phyloP scores from a whole-genome alignment of 257 asterid species.

The Solanum peruvianum region DNA sequence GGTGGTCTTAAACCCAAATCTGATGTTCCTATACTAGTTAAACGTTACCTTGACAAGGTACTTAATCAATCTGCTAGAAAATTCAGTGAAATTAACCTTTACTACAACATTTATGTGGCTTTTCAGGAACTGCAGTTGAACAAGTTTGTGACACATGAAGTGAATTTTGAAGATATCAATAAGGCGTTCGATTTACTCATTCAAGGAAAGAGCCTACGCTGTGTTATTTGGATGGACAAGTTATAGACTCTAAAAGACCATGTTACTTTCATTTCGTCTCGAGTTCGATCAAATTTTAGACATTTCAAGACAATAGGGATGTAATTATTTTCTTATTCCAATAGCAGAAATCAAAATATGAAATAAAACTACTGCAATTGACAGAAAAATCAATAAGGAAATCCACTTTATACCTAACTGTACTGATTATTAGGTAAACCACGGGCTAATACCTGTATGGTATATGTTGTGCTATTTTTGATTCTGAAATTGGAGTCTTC shows the following conservation, averaged over 20 bases:
- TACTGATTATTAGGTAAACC: too few relatives aligned
- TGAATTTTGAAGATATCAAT: conserved; percentile 51
- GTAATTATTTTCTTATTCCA: neutral
- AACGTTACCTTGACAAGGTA: conserved; percentile 57
- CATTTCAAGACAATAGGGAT: neutral
- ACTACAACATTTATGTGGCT: neutral
- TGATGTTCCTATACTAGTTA: conserved; percentile 49
- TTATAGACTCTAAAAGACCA: conserved; percentile 1
- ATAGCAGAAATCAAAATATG: too few relatives aligned
- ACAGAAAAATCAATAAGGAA: too few relatives aligned
- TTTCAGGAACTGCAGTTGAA: conserved; percentile 64
- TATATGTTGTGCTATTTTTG: too few relatives aligned
- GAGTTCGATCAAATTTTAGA: neutral
- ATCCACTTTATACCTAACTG: too few relatives aligned
- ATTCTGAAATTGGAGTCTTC: too few relatives aligned
- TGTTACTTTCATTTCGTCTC: neutral
- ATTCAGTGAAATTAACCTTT: neutral
- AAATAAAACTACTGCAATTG: too few relatives aligned
- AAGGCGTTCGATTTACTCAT: conserved; percentile 57
- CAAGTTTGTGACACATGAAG: conserved; percentile 74
- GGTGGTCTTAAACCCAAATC: conserved; percentile 83
- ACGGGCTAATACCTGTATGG: too few relatives aligned
- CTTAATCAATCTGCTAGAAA: neutral
- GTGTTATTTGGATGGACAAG: conserved; percentile 88
- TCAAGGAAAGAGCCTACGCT: conserved; percentile 64